Evolutionary conservation across 768 basidiomycete species (phyloP), one percentile per base, ranked within the genome.

Genomic region (Mrakia blollopis): DNA sequence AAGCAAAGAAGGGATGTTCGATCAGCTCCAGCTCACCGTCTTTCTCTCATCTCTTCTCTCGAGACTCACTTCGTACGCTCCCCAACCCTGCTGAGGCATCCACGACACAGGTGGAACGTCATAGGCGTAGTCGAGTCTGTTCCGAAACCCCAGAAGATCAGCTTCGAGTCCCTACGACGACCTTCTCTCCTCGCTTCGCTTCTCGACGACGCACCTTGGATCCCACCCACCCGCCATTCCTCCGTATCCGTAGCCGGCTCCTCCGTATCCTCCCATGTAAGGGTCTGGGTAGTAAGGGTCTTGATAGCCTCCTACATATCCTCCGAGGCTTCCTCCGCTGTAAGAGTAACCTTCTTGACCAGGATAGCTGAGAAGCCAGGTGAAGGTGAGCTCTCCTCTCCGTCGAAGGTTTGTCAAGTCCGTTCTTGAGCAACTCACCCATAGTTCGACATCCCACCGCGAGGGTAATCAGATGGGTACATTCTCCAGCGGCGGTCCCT

Each of bases 71-170:
- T 73, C 72, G 60, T 44, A 73, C 7, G 39, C 57, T 8, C 72
- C 23, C 72, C 72, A 73, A 5, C 62, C 72, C 16, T 37, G 72
- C 41, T 73, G 57, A 37, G 72, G 72, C 60, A 44, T 62, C 72
- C 72, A 73, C n/a, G 28, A 18, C 0, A 63, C 39, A 16, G 39
- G 60, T 32, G 72, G 72, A 28, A 47, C 39, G 5, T n/a, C 60
- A 61, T 73, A 73, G 13, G 60, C 61, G 61, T 73, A 73, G 61
- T 73, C 72, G 16, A 73, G 72, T 47, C 60, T 68, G 39, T 47
- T 47, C 44, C 39, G 14, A 21, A 21, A 10, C 18, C 23, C 6
- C 62, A 30, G 35, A 32, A 30, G n/a, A 16, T 65, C 37, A 39
- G 32, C 63, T 65, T 37, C 63, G 35, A 28, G 16, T n/a, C n/a